Evolutionary conservation across 257 asterid species (phyloP), one percentile per base, ranked within the genome.

Genomic region (Buddleja alternifolia): DNA sequence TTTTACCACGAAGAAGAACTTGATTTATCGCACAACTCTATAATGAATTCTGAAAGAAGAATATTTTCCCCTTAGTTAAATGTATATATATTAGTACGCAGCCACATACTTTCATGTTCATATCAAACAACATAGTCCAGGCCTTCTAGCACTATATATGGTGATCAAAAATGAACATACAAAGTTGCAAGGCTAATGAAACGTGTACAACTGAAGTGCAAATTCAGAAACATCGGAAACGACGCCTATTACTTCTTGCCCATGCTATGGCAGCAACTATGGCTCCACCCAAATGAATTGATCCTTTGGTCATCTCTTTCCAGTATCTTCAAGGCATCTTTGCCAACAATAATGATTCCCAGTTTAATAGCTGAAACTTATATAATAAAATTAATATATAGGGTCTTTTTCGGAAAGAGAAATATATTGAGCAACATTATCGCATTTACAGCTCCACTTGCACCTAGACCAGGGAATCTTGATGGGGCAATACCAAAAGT

Each of bases 361-460:
- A 90, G 70, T 74, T 86, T 80, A 59, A 82, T 69, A 57, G 97
- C 98, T 21, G 98, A 97, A 69, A 93, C 79, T 5, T 97, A 96
- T 65, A 90, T 76, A 47, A 93, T 10, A 8, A 88, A 74, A 73
- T 87, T 83, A 4, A 87, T 15, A 60, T 65, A 84, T 63, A 93
- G 58, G 37, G 91, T 90, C 71, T 80, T 84, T 47, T 50, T 77
- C 1, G 97, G 99, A 69, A 57, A 81, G 14, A 93, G 90, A 79
- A 93, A 90, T 63, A 93, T 90, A 58, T 90, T 85, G 25, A 90
- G 96, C 80, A 93, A 85, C 96, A 93, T 66, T 51, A 93, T 78
- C 7, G 97, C 97, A 75, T 87, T 93, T 78, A 90, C 91, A 57
- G 99, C 99, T 77, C 96, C 99, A 63, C 96, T 90, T 41, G 99